Percentiles rank a stretch among this genome's conserved stretches.
These are phyloP conservation scores for Paramecium caudatum DNA, from an alignment of 73 alveolate genomes.

Conservation along the genomic window DNA sequence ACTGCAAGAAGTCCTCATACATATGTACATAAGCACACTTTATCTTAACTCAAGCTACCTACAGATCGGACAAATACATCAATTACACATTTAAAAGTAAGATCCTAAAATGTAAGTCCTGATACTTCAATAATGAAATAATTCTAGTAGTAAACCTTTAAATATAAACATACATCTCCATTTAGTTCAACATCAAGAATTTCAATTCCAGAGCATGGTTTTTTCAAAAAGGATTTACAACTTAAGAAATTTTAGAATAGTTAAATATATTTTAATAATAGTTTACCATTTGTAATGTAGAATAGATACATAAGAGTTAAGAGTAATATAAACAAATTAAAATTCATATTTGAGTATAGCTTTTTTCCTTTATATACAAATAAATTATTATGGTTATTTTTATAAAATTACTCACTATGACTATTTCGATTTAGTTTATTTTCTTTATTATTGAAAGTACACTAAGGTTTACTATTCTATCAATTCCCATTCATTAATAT, in stretches of 20 bases:
- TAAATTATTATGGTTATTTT: background rate
- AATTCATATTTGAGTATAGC: background rate
- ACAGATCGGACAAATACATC: slow-evolving; percentile 7
- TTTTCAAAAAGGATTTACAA: background rate
- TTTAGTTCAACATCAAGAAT: background rate
- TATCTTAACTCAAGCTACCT: background rate
- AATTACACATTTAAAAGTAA: background rate
- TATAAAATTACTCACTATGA: background rate
- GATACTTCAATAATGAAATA: background rate
- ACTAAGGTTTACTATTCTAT: slow-evolving; percentile 10
- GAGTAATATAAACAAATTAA: background rate
- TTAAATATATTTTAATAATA: slow-evolving; percentile 44
- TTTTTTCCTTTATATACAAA: background rate
- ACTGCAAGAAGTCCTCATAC: background rate
- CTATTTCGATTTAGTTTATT: slow-evolving; percentile 16
- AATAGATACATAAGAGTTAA: slow-evolving; percentile 51
- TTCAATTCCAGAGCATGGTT: background rate
- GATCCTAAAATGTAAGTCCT: slow-evolving; percentile 27
- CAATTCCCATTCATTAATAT: slow-evolving; percentile 51
- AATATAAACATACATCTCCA: background rate
- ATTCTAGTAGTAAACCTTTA: background rate
- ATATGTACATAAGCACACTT: background rate
- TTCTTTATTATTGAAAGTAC: slow-evolving; percentile 41
- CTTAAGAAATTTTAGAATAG: slow-evolving; percentile 18
- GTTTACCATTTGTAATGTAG: slow-evolving; percentile 54